Base-by-base conservation (phyloP, 2,329 filamentous ascomycete species). In the Tothia fuscella region DNA sequence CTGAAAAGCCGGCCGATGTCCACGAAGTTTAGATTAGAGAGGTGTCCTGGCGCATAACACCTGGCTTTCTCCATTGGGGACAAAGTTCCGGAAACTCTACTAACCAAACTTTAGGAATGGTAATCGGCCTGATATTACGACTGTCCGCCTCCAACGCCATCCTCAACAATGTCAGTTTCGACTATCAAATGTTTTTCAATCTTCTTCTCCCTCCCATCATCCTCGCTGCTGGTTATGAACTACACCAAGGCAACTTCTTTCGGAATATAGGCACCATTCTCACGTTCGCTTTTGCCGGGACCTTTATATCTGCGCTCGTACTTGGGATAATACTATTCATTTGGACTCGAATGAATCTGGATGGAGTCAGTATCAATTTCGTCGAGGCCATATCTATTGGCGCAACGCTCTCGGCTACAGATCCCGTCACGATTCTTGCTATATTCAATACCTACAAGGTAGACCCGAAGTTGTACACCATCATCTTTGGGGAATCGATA, bases 371-470 rank as follows among this genome's bases (percentile, higher is more conserved):
- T 45, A 85, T 98, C 65, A 80, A 75, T 43, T 95, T 95, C 59
- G 84, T 95, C 50, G 91, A 98, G 57, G 91, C 91, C 49, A 91
- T 98, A 58, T 93, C 88, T 1, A 86, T 98, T 32, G 91, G 91
- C 53, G 91, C 91, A 33, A 98, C 91, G 0, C 74, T 98, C 24
- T 96, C 91, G 2, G 91, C 91, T 46, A 98, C 91, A 1, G 91
- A 98, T 57, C 91, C 91, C 0, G 89, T 98, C 45, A 98, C 91
- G 0, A 96, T 98, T 53, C 70, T 98, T 41, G 91, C 91, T 58
- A 98, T 98, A 52, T 98, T 98, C 74, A 96, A 95, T 61, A 83
- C 91, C 2, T 98, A 96, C 74, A 96, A 96, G 64, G 91, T 98
- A 53, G 91, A 98, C 55, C 91, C 91, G 3, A 96, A 96, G 64